phyloP scores from a whole-genome alignment of 768 basidiomycete species.

The Boletus huronensis region DNA sequence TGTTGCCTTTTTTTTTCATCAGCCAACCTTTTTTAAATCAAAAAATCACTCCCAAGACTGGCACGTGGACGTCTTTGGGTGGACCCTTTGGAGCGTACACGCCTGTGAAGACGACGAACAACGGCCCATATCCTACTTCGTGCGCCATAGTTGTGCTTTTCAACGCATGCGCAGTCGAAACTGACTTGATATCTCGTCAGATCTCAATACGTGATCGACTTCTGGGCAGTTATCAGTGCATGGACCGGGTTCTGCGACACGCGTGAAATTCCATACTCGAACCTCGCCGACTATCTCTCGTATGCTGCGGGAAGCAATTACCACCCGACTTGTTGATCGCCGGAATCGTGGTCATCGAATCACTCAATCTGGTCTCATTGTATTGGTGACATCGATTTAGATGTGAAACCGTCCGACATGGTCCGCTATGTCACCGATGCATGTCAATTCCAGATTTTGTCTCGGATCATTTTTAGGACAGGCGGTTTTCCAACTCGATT shows the following conservation, averaged over 20 bases:
- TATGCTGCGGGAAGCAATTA: constrained; percentile 18
- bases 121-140: constrained; percentile 23
- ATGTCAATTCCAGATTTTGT: too few relatives aligned
- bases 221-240: constrained; percentile 22
- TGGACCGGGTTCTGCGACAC: constrained; percentile 25
- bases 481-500: too few relatives aligned
- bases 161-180: not conserved
- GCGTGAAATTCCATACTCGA: constrained; percentile 20
- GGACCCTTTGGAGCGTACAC: constrained; percentile 6
- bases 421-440: too few relatives aligned
- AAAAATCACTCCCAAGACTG: constrained; percentile 4
- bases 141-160: not conserved
- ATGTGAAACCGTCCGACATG: too few relatives aligned
- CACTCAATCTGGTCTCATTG: too few relatives aligned
- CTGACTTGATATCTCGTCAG: constrained; percentile 3
- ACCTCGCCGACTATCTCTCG: constrained; percentile 22
- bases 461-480: too few relatives aligned
- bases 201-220: constrained; percentile 17
- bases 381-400: too few relatives aligned
- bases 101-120: constrained; percentile 1
- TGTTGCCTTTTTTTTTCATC: not conserved
- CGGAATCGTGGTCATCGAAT: too few relatives aligned
- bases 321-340: constrained; percentile 11
- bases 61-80: constrained; percentile 6
- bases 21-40: too few relatives aligned